These are phyloP conservation scores for Periconia digitata DNA, from an alignment of 2,329 filamentous ascomycete genomes.

Conservation along the genomic window DNA sequence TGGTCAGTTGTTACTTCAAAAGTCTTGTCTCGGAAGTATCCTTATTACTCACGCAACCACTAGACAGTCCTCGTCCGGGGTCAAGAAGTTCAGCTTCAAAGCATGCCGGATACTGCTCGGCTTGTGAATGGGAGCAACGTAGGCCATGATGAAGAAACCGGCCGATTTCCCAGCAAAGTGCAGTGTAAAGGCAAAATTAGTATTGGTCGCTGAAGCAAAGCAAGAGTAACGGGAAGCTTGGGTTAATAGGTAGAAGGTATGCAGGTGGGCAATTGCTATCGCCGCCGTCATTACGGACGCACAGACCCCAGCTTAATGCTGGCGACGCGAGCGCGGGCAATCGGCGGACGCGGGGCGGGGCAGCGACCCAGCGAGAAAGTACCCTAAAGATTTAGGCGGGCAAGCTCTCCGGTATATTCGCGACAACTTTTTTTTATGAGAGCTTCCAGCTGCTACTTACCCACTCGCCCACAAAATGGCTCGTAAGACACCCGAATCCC, in stretches of 20 bases:
- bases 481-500: conserved; percentile 17
- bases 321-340: conserved; percentile 1
- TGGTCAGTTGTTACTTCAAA: conserved; percentile 11
- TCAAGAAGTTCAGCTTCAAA: conserved; percentile 75
- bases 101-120: conserved; percentile 92
- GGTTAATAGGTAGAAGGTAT: conserved; percentile 25
- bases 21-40: background rate
- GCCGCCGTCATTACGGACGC: conserved; percentile 21
- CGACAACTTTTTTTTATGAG: conserved; percentile 23
- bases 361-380: conserved; percentile 8
- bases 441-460: background rate
- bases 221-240: background rate
- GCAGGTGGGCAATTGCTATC: conserved; percentile 13
- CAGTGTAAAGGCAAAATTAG: background rate
- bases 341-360: conserved; percentile 23
- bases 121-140: conserved; percentile 88
- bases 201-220: background rate
- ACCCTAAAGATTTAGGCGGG: no score
- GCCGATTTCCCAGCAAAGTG: conserved; percentile 13
- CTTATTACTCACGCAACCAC: conserved; percentile 73
- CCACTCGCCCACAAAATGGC: conserved; percentile 21
- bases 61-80: conserved; percentile 74
- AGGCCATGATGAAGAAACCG: conserved; percentile 68
- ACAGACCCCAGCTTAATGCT: conserved; percentile 21
- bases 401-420: no score